Base-by-base conservation (phyloP, 2,329 filamentous ascomycete genomes). In the Curvularia lunata region DNA sequence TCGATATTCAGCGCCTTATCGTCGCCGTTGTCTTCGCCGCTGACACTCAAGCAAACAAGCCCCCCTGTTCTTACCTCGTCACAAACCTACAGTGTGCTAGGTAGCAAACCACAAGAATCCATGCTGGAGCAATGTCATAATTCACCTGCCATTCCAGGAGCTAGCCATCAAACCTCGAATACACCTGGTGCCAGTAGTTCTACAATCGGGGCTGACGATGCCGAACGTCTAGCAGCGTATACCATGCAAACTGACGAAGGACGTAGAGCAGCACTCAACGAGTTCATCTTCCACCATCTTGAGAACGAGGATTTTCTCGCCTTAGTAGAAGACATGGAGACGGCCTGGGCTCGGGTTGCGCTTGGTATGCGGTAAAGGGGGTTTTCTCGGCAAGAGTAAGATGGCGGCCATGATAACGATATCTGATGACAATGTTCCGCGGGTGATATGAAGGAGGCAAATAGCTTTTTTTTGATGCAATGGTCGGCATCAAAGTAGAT, bases 211-310 rank as follows among this genome's bases (percentile, higher is more conserved):
- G 8, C 40, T 4, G 48, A 56, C 40, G 32, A 52, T 7, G 37
- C 50, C 30, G 61, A 67, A 8, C 51, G 56, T 41, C 52, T 75
- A 32, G 60, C 66, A 25, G 52, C 54, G 7, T 83, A 81, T 56
- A 75, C 75, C 1, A 66, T 69, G 37, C 78, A 79, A 46, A 67
- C 74, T 23, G 70, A 74, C 16, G 78, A 82, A 19, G 68, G 73
- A 32, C 77, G 83, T 7, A 71, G 75, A 46, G 67, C 69, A 9
- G 71, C 78, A 10, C 65, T 86, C 18, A 81, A 84, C 51, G 72
- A 81, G 23, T 84, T 83, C 61, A 80, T 86, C 52, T 75, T 81
- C 37, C 75, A 78, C n/a, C 78, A 79, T 55, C 74, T 86, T 3
- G 76, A 82, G 27, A 79, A 83, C 58, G 74, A 80, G 3, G 74